Evolutionary conservation across 352 stramenopile genomes (phyloP).

Genomic region (Pythium phragmitis): DNA sequence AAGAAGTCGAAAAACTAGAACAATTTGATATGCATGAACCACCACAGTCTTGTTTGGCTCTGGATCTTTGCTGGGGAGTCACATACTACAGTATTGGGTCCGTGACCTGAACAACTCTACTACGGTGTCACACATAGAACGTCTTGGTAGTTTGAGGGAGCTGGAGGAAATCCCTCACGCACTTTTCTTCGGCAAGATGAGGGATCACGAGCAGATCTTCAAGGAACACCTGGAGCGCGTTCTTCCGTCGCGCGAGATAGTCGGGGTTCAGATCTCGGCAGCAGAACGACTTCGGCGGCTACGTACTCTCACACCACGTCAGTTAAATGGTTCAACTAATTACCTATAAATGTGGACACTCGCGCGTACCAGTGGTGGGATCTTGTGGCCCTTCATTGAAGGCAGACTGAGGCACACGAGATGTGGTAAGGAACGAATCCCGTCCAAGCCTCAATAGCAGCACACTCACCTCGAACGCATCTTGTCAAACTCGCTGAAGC

Average conservation of each 20-base stretch:
- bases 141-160: conserved; percentile 49
- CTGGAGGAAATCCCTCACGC: conserved; percentile 62
- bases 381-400: conserved; percentile 40
- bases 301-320: background rate
- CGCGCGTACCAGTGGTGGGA: conserved; percentile 40
- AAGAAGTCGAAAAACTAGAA: conserved; percentile 13
- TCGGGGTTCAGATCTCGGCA: conserved; percentile 76
- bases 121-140: conserved; percentile 47
- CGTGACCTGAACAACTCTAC: background rate
- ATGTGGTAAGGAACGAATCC: background rate
- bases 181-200: conserved; percentile 48
- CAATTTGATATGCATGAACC: background rate
- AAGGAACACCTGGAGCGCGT: conserved; percentile 53
- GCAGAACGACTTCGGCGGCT: conserved; percentile 72
- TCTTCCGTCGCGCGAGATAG: conserved; percentile 52
- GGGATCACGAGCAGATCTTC: conserved; percentile 66
- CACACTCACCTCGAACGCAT: conserved; percentile 42
- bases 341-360: background rate
- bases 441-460: background rate
- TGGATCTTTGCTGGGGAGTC: background rate
- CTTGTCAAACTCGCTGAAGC: conserved; percentile 72
- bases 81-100: background rate
- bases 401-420: conserved; percentile 33
- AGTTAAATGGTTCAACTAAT: background rate
- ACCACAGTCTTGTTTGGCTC: background rate